Evolutionary conservation across 1,284 basidiomycete genomes (phyloP), one percentile per base, ranked within the genome.

Genomic region (Rhodotorula glutinis): DNA sequence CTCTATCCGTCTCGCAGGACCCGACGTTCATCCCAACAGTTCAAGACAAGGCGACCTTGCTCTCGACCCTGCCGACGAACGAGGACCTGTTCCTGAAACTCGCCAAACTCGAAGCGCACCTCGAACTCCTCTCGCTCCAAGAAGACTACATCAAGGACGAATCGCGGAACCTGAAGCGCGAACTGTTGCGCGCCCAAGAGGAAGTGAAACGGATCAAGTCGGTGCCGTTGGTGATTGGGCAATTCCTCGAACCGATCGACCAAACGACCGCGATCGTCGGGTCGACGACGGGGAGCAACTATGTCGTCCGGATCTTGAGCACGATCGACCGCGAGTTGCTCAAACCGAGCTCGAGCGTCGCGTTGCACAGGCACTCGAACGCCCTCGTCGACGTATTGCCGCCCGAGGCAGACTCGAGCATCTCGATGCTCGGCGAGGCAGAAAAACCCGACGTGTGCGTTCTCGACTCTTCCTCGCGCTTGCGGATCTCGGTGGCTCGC

Each of bases 101-200:
- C 86, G 93, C 94, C 84, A 92, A 92, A 77, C 87, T 97, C 51
- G 85, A 90, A 63, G 87, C 91, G 55, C 93, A 97, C 78, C 84
- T 94, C 57, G 92, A 96, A 78, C 91, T 96, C 82, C 86, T 97
- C 29, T 89, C 93, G 65, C 89, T 96, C 55, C 94, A 72, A 52
- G 92, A 96, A 80, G 90, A 91, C 79, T 99, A 99, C 79, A 97
- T 99, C 80, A 97, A 98, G 78, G 96, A 99, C 76, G 96, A 99
- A 80, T 95, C 98, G 77, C 90, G 91, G 33, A 98, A 98, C 79
- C 85, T 99, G 66, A 96, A 98, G 79, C 88, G 95, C 66, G 96
- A 99, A 81, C 88, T 98, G 66, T 90, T 98, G 72, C 90, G 96
- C 67, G 96, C 96, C 1, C 95, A 98, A 77, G 96, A 99, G 80